Evolutionary conservation across 2,329 filamentous ascomycete species (phyloP), one percentile per base, ranked within the genome.

Genomic region (Corynespora cassiicola): DNA sequence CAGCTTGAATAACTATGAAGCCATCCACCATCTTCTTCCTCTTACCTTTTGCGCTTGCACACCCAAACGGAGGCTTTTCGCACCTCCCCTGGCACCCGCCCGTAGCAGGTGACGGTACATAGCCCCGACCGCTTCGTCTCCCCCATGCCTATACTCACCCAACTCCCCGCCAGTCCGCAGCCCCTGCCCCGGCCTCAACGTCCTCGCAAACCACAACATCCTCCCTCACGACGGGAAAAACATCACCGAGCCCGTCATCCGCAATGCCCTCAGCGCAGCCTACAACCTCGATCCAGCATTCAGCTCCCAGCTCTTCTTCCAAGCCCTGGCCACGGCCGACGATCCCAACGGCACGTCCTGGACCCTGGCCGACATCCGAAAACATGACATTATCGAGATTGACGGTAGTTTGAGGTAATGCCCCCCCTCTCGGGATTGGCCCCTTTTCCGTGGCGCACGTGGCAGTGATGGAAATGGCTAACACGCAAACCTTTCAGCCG

Each of bases 371-470:
- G 56, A 75, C 5, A 61, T 77, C 7, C 69, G 67, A 33, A 60
- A 55, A 1, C 74, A 77, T 54, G 71, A 74, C 38, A 50, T 77
- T 8, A 49, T 77, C 10, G 74, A 77, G 40, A 75, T 76, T 32
- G 75, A 77, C 36, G 73, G 66, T 6, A 76, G 74, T 49, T 34
- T 76, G 23, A 75, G 22, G 39, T 37, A 22, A 33, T 27, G 26
- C 11, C 14, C 33, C 19, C 19, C n/a, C 11, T n/a, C n/a, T n/a
- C n/a, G n/a, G n/a, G n/a, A n/a, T 21, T 24, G 11, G 11, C 20
- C 12, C 15, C 32, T 33, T 4, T 7, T 7, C 2, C 11, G 10
- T 9, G 8, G 20, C 23, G 17, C 17, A 22, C 7, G 23, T 23
- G 17, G 8, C 22, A 19, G 7, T 11, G n/a, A n/a, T n/a, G n/a